These are phyloP conservation scores for Amanita pseudoporphyria DNA, from an alignment of 768 basidiomycete genomes.

Conservation along the genomic window DNA sequence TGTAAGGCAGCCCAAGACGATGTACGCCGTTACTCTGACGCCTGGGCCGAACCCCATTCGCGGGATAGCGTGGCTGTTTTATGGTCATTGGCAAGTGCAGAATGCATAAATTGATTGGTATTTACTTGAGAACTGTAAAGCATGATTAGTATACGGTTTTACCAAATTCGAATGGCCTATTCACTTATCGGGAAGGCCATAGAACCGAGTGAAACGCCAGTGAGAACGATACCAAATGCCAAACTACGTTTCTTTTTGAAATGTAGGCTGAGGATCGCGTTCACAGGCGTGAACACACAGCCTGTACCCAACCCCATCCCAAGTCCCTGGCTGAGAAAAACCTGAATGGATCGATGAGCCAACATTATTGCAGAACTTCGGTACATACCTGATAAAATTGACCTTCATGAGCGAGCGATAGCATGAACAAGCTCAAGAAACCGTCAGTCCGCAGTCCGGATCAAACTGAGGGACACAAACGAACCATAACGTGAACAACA, in stretches of 20 bases:
- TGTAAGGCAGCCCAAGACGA: conserved; percentile 2
- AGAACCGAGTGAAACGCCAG: conserved; percentile 33
- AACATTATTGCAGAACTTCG: conserved; percentile 5
- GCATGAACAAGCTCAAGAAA: conserved; percentile 32
- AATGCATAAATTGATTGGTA: neutral
- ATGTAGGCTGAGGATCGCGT: conserved; percentile 36
- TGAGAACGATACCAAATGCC: conserved; percentile 28
- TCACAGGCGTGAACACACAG: conserved; percentile 39
- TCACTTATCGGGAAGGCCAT: conserved; percentile 25
- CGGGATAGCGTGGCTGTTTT: conserved; percentile 23
- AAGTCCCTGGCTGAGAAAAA: conserved; percentile 47
- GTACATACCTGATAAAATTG: conserved; percentile 33
- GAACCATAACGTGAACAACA: conserved; percentile 16
- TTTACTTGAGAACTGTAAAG: conserved; percentile 22
- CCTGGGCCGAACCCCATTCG: conserved; percentile 25
- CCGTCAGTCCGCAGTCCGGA: conserved; percentile 23
- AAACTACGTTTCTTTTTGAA: conserved; percentile 30
- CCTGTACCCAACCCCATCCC: conserved; percentile 44
- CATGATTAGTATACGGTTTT: neutral
- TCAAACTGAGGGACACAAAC: conserved; percentile 20
- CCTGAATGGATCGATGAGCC: conserved; percentile 17
- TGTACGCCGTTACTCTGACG: conserved; percentile 11
- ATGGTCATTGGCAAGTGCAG: neutral
- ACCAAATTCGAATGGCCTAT: neutral
- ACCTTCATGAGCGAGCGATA: conserved; percentile 30